Conservation (phyloP, 768 basidiomycete species). For the Macrolepiota albuminosa region DNA sequence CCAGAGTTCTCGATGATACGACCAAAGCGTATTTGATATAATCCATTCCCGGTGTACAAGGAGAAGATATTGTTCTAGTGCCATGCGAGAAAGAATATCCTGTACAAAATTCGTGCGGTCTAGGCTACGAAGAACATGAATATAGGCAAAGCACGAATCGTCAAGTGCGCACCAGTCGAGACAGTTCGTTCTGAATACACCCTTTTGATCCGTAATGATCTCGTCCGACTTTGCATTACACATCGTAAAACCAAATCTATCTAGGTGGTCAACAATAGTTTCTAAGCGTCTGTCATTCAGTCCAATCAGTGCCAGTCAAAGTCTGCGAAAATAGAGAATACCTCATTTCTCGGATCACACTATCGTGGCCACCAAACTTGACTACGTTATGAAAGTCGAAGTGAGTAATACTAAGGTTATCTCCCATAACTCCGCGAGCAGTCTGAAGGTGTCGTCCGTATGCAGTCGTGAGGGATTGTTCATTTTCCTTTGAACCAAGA, state of each 20-base stretch:
- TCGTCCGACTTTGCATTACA: constrained; percentile 62
- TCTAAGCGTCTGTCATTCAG: constrained; percentile 48
- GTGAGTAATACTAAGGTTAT: constrained; percentile 74
- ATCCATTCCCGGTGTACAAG: constrained; percentile 78
- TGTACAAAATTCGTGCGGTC: constrained; percentile 98
- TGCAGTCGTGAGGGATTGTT: constrained; percentile 75
- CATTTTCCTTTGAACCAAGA: constrained; percentile 89
- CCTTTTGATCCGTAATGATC: constrained; percentile 83
- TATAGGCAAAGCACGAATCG: background rate
- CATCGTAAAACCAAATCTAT: constrained; percentile 84
- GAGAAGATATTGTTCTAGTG: constrained; percentile 77
- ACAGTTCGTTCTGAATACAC: constrained; percentile 93
- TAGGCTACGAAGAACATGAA: constrained; percentile 45
- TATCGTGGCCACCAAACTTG: constrained; percentile 80
- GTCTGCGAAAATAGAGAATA: constrained; percentile 18
- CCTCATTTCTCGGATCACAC: constrained; percentile 71
- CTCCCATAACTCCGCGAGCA: constrained; percentile 56
- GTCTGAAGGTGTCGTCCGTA: constrained; percentile 78
- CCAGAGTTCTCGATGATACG: constrained; percentile 90
- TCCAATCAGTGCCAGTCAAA: background rate
- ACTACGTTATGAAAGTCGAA: constrained; percentile 94
- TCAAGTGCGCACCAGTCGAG: constrained; percentile 72
- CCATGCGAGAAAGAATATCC: constrained; percentile 83
- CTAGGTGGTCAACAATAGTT: constrained; percentile 55
- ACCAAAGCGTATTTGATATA: constrained; percentile 67